Conservation (phyloP, 306 rosid species). For the Rosa lucieae region DNA sequence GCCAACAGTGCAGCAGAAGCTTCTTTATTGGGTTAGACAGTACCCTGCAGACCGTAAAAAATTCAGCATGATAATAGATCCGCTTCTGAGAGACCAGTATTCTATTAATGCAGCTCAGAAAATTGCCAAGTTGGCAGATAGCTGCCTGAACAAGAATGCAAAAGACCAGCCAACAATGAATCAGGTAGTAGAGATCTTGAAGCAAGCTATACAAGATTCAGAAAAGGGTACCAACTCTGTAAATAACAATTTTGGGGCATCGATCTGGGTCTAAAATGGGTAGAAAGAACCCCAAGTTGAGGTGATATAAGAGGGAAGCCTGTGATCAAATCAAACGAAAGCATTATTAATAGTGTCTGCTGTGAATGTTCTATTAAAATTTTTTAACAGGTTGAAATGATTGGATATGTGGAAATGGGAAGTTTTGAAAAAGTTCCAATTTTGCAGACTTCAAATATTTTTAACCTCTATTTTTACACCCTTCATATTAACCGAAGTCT, state of each 20-base stretch:
- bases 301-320: neutral
- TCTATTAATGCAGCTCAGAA: constrained; percentile 47
- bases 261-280: constrained; percentile 38
- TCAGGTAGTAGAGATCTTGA: constrained; percentile 62
- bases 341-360: neutral
- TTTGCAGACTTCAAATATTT: neutral
- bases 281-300: constrained; percentile 39
- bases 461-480: neutral
- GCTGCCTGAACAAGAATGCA: constrained; percentile 73
- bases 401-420: neutral
- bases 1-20: constrained; percentile 64
- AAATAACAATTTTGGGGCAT: constrained; percentile 26
- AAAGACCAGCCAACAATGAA: constrained; percentile 79
- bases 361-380: neutral
- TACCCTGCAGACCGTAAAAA: constrained; percentile 20
- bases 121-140: constrained; percentile 74
- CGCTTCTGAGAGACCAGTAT: constrained; percentile 51
- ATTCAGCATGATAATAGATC: too few species aligned
- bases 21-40: constrained; percentile 72
- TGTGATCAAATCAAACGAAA: too few species aligned
- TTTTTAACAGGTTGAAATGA: neutral
- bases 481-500: neutral
- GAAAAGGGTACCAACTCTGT: constrained; percentile 30
- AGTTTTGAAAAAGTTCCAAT: neutral
- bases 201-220: constrained; percentile 61